Conservation (phyloP, 2,329 filamentous ascomycete genomes). For the Podosphaera fusca region DNA sequence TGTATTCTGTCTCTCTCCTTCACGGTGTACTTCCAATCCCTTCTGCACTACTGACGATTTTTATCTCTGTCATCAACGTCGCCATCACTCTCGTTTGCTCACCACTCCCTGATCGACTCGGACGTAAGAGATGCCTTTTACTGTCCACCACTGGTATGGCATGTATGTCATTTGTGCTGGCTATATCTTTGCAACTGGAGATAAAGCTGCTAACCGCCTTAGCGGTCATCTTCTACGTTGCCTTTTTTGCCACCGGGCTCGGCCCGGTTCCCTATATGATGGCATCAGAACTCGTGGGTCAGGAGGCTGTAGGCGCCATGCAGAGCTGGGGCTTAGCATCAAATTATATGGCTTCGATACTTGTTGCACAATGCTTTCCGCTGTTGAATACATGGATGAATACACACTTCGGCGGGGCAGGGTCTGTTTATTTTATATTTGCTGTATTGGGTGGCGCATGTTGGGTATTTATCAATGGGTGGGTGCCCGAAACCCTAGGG, state of each 20-base stretch:
- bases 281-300: conserved; percentile 69
- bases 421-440: conserved; percentile 86
- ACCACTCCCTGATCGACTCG: conserved; percentile 66
- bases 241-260: conserved; percentile 70
- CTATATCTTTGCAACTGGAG: conserved; percentile 52
- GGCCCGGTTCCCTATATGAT: conserved; percentile 91
- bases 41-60: conserved; percentile 63
- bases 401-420: conserved; percentile 36
- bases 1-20: conserved; percentile 90
- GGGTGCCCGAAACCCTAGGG: conserved; percentile 72
- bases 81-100: conserved; percentile 56
- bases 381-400: conserved; percentile 57
- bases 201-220: conserved; percentile 58
- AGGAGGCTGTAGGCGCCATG: conserved; percentile 74
- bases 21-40: conserved; percentile 58
- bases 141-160: conserved; percentile 72
- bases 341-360: conserved; percentile 76
- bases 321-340: conserved; percentile 73
- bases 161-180: conserved; percentile 50
- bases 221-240: conserved; percentile 66
- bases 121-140: conserved; percentile 67
- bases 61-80: conserved; percentile 72
- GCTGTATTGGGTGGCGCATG: conserved; percentile 46
- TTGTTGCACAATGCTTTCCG: conserved; percentile 90
- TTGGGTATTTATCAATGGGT: conserved; percentile 45